phyloP scores from a whole-genome alignment of 768 basidiomycete genomes.

The Boletus subparvulus region DNA sequence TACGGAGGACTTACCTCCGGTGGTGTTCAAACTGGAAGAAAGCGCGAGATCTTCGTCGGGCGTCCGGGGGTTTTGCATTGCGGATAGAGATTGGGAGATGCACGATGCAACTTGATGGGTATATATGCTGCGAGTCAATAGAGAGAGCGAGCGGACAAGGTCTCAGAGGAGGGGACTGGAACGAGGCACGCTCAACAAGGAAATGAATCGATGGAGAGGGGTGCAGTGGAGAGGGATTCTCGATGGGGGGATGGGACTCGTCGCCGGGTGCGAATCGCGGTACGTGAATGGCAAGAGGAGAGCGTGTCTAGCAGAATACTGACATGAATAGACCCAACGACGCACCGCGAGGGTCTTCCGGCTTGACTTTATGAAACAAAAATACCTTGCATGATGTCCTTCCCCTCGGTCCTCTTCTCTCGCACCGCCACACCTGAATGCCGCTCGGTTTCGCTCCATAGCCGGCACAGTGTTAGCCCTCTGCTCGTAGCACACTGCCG shows the following conservation, averaged over 20 bases:
- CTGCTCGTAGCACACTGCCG: not conserved
- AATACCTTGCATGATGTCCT: not conserved
- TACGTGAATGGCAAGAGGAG: constrained; percentile 4
- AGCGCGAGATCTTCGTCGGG: constrained; percentile 12
- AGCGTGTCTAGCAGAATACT: not conserved
- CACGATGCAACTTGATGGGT: not conserved
- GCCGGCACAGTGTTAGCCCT: constrained; percentile 1
- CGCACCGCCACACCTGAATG: not conserved
- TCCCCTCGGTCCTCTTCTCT: not conserved
- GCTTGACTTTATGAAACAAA: not conserved
- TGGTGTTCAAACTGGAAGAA: constrained; percentile 9
- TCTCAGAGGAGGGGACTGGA: not conserved
- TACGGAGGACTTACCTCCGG: constrained; percentile 31
- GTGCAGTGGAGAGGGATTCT: constrained; percentile 7
- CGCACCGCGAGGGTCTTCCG: not conserved
- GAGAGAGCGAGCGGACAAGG: not conserved
- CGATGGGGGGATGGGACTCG: constrained; percentile 5
- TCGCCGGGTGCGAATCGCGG: constrained; percentile 10
- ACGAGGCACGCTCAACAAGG: not conserved
- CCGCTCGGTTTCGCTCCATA: not conserved
- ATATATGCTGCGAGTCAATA: not conserved
- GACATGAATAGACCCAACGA: not conserved
- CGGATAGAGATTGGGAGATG: constrained; percentile 5
- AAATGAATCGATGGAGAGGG: not conserved
- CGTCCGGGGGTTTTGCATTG: constrained; percentile 27